Base-by-base conservation (phyloP, 495 filamentous ascomycete species). In the Achaetomiella virescens region DNA sequence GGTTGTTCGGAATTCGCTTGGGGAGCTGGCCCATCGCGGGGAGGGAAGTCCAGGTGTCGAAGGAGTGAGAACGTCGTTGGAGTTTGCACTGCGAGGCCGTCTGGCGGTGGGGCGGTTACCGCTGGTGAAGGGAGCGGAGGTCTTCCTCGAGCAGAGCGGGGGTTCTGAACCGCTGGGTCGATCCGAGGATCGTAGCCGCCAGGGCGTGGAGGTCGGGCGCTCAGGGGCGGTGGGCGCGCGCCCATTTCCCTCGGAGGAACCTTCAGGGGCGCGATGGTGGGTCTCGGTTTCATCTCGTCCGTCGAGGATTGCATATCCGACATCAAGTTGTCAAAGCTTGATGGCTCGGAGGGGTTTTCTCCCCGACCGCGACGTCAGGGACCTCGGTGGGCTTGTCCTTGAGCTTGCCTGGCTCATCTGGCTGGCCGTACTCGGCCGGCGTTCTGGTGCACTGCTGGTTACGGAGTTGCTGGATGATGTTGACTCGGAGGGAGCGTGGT, bases 331-430 rank as follows among this genome's bases (percentile, higher is more conserved):
- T 83, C 78, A 21, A 77, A 70, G 27, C 55, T 63, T 0, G 69
- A 66, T 50, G 63, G 68, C 51, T 72, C 71, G 17, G 66, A 75
- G 0, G 69, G 62, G 21, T 70, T n/a, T 71, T 25, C 69, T 69
- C 15, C 60, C 72, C 8, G 65, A 60, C 45, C 67, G 65, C 33
- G 75, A 73, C 9, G 50, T 48, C n/a, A 74, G 50, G 17, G 78
- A 78, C 27, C 71, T 66, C 7, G 81, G 74, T 1, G 81, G 82
- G 57, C 79, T 95, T 5, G 88, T 89, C 50, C 82, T 77, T 3
- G 88, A 90, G 61, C 86, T 91, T 1, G 83, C 77, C 66, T 84
- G 85, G 25, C 85, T 91, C 1, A 81, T 76, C 66, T 84, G 86
- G 24, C 85, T 91, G 2, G 83, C 77, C 67, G 84, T 85, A 54